phyloP scores from a whole-genome alignment of 106 monocot genomes.

The Triglochin maritima region DNA sequence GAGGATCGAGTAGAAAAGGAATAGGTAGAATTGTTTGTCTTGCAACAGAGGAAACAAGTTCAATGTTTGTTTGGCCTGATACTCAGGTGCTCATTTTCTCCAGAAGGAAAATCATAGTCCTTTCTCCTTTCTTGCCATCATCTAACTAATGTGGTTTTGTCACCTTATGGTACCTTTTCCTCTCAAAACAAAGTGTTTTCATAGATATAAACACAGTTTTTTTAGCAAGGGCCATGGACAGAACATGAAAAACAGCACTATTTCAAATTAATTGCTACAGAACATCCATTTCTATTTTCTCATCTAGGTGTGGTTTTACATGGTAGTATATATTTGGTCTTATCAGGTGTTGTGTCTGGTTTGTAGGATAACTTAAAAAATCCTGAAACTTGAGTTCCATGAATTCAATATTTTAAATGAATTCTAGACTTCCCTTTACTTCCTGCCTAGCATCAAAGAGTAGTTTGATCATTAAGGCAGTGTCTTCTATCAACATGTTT shows the following conservation, averaged over 20 bases:
- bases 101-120: not conserved
- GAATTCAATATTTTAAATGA: too few relatives aligned
- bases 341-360: too few relatives aligned
- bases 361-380: too few relatives aligned
- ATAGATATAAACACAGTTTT: not conserved
- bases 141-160: not conserved
- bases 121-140: not conserved
- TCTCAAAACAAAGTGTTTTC: not conserved
- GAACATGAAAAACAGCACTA: not conserved
- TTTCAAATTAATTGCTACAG: not conserved
- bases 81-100: slow-evolving; percentile 3
- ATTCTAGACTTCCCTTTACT: too few relatives aligned
- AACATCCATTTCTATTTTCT: too few relatives aligned
- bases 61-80: slow-evolving; percentile 3
- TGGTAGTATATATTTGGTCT: too few relatives aligned
- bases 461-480: too few relatives aligned
- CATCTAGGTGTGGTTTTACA: too few relatives aligned
- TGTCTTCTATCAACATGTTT: too few relatives aligned
- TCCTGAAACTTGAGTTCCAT: too few relatives aligned
- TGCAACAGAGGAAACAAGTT: slow-evolving; percentile 2
- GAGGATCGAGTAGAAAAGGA: not conserved
- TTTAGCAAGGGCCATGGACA: not conserved
- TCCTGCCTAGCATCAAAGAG: too few relatives aligned
- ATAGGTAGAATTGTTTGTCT: not conserved
- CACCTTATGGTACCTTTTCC: not conserved